These are phyloP conservation scores for Abrus pulchellus DNA, from an alignment of 306 rosid species.

Conservation along the genomic window DNA sequence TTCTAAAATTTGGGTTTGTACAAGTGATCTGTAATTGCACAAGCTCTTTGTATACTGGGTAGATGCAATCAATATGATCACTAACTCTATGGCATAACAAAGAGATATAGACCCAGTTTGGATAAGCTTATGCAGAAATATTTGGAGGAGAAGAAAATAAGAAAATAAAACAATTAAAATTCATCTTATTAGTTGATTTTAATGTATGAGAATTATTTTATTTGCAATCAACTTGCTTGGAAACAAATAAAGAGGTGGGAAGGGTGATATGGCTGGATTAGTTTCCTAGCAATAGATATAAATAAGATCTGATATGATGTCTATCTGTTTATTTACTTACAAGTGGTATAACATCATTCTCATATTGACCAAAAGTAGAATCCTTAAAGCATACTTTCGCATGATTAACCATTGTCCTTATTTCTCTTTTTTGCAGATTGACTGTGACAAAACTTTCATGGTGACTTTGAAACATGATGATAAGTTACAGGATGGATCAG, in stretches of 20 bases:
- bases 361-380: background rate
- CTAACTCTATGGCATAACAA: too few species aligned
- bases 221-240: slow-evolving; percentile 5
- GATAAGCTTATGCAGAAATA: too few species aligned
- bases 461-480: slow-evolving; percentile 93
- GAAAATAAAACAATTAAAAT: too few species aligned
- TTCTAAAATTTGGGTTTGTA: too few species aligned
- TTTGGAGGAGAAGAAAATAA: too few species aligned
- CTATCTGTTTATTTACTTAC: slow-evolving; percentile 17
- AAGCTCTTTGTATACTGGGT: too few species aligned
- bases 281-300: background rate
- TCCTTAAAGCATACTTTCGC: slow-evolving; percentile 27
- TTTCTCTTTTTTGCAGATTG: slow-evolving; percentile 73
- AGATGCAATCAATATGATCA: too few species aligned
- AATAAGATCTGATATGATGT: background rate
- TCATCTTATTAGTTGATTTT: too few species aligned
- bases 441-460: slow-evolving; percentile 95
- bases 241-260: slow-evolving; percentile 6
- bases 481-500: slow-evolving; percentile 97
- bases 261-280: background rate
- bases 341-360: background rate
- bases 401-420: slow-evolving; percentile 16
- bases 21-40: too few species aligned
- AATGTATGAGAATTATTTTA: background rate
- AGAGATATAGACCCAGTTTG: too few species aligned